phyloP scores from a whole-genome alignment of 495 filamentous ascomycete species.

The Podospora fimiseda region DNA sequence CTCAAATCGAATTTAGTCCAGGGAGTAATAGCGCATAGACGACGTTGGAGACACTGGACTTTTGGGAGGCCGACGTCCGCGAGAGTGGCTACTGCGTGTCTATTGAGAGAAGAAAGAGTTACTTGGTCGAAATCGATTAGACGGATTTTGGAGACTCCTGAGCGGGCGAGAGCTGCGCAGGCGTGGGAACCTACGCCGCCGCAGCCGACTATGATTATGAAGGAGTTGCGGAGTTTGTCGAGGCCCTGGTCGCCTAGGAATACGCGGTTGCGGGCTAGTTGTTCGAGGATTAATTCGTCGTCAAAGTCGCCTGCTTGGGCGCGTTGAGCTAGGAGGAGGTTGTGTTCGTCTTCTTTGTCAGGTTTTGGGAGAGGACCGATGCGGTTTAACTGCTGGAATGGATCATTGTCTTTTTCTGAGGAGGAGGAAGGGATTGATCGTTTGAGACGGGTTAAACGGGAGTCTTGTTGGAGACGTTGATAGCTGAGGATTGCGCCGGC shows the following conservation, averaged over 20 bases:
- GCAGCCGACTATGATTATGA: slow-evolving; percentile 84
- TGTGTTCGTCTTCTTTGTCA: slow-evolving; percentile 70
- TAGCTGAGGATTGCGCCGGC: slow-evolving; percentile 66
- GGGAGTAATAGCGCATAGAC: slow-evolving; percentile 77
- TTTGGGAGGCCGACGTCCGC: slow-evolving; percentile 94
- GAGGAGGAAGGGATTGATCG: slow-evolving; percentile 60
- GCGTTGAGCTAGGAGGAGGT: slow-evolving; percentile 66
- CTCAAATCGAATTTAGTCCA: slow-evolving; percentile 87
- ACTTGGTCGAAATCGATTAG: slow-evolving; percentile 99
- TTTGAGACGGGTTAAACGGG: slow-evolving; percentile 62
- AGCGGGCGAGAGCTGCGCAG: slow-evolving; percentile 76
- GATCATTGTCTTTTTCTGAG: slow-evolving; percentile 20
- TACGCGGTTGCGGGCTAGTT: slow-evolving; percentile 88
- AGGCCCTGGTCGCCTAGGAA: slow-evolving; percentile 84
- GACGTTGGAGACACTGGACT: slow-evolving; percentile 70
- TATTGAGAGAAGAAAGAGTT: slow-evolving; percentile 83
- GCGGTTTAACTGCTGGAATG: slow-evolving; percentile 60
- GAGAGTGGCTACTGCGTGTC: slow-evolving; percentile 89
- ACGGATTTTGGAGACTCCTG: slow-evolving; percentile 77
- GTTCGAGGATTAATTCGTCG: slow-evolving; percentile 90
- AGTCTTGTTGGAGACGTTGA: slow-evolving; percentile 57
- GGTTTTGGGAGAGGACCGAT: slow-evolving; percentile 54
- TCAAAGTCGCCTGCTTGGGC: slow-evolving; percentile 88
- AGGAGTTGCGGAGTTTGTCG: slow-evolving; percentile 66
- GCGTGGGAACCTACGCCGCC: slow-evolving; percentile 95